Evolutionary conservation across 2,329 filamentous ascomycete species (phyloP).

Genomic region (Zalaria obscura): DNA sequence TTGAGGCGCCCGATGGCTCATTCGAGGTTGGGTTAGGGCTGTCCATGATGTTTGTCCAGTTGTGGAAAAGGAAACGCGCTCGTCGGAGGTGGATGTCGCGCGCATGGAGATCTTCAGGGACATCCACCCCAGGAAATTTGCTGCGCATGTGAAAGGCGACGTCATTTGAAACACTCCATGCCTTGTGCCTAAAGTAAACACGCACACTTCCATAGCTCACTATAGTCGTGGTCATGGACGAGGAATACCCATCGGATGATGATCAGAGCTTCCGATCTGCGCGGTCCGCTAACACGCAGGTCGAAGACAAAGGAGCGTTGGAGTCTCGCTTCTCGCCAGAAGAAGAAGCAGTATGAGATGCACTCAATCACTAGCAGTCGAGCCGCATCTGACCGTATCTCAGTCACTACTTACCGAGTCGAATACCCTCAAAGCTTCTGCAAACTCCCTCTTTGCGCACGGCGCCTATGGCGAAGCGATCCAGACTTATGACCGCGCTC

Average conservation of each 20-base stretch:
- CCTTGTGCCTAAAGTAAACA: no score
- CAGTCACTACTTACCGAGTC: conserved; percentile 58
- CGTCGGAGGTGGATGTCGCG: not conserved
- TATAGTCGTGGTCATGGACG: not conserved
- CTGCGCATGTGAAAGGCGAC: not conserved
- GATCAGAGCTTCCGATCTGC: conserved; percentile 6
- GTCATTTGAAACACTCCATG: not conserved
- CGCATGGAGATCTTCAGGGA: not conserved
- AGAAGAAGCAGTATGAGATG: conserved; percentile 26
- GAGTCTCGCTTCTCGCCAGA: conserved; percentile 22
- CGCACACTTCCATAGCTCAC: not conserved
- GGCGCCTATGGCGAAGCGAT: conserved; percentile 65
- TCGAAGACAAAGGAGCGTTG: not conserved
- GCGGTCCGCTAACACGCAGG: not conserved
- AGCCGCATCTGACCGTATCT: not conserved
- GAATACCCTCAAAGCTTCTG: conserved; percentile 56
- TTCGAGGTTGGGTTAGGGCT: conserved; percentile 2
- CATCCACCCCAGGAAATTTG: not conserved
- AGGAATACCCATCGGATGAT: conserved; percentile 5
- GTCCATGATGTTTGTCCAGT: conserved; percentile 8
- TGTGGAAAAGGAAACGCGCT: not conserved
- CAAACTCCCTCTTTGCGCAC: conserved; percentile 65
- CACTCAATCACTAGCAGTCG: not conserved
- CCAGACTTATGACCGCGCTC: conserved; percentile 66
- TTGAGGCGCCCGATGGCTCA: conserved; percentile 8